Conservation (phyloP, 768 basidiomycete genomes). For the Basidioascus undulatus region DNA sequence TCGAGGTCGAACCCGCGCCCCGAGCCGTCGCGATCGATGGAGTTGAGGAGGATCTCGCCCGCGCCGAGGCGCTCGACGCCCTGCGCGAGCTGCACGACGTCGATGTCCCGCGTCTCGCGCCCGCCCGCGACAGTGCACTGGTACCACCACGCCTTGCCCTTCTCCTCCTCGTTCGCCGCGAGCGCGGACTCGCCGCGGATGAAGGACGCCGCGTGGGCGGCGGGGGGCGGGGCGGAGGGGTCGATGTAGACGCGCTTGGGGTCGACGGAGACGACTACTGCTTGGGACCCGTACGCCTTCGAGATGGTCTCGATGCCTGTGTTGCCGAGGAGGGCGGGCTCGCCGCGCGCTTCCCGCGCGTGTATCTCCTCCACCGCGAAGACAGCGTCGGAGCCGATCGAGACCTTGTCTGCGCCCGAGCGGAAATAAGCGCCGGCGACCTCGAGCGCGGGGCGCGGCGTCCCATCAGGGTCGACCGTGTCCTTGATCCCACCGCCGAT, state of each 20-base stretch:
- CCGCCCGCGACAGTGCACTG: constrained; percentile 93
- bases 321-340: constrained; percentile 26
- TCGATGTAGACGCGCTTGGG: constrained; percentile 68
- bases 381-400: constrained; percentile 89
- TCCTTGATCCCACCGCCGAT: constrained; percentile 98
- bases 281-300: constrained; percentile 70
- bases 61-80: constrained; percentile 82
- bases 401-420: constrained; percentile 94
- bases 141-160: constrained; percentile 85
- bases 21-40: constrained; percentile 87
- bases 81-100: constrained; percentile 68
- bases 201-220: constrained; percentile 24
- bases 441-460: constrained; percentile 59
- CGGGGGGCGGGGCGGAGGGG: constrained; percentile 17
- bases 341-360: constrained; percentile 19
- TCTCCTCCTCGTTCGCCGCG: constrained; percentile 27
- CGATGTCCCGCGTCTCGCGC: constrained; percentile 53
- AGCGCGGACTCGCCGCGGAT: constrained; percentile 17
- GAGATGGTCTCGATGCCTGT: constrained; percentile 89
- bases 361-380: constrained; percentile 63
- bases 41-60: constrained; percentile 83
- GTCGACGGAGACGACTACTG: constrained; percentile 92
- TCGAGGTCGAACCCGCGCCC: constrained; percentile 78
- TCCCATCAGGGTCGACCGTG: constrained; percentile 83
- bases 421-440: constrained; percentile 92